Conservation (phyloP, 1,284 basidiomycete species). For the Binderoboletus segoi region DNA sequence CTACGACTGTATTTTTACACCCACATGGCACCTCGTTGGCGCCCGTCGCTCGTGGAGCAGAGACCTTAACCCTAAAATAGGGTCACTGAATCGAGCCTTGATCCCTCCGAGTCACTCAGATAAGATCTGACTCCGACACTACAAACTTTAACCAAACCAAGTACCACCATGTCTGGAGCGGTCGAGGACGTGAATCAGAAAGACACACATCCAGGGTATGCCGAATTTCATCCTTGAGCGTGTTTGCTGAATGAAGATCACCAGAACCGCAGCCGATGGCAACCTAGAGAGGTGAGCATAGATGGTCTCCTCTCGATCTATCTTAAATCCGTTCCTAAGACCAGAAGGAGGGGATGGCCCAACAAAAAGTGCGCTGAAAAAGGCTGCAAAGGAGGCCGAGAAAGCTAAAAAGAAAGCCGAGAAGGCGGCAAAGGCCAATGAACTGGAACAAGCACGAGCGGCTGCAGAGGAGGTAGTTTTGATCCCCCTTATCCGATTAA, state of each 20-base stretch:
- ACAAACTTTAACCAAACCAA: not conserved
- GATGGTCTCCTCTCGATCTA: not conserved
- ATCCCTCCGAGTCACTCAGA: conserved; percentile 8
- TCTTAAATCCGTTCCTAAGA: conserved; percentile 17
- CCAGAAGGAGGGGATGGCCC: conserved; percentile 49
- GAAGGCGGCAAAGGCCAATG: conserved; percentile 69
- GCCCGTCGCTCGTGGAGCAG: not conserved
- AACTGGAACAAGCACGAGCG: conserved; percentile 74
- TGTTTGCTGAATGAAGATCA: not conserved
- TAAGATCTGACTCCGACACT: conserved; percentile 25
- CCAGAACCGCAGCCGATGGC: conserved; percentile 16
- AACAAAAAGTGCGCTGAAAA: conserved; percentile 92
- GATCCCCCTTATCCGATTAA: not conserved
- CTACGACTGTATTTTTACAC: not conserved
- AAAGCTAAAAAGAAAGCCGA: conserved; percentile 92
- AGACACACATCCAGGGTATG: conserved; percentile 10
- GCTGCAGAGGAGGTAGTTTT: conserved; percentile 64
- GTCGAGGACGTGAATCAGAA: conserved; percentile 3
- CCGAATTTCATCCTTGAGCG: not conserved
- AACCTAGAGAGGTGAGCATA: conserved; percentile 15
- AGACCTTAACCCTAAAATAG: conserved; percentile 20
- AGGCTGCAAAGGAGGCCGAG: conserved; percentile 89
- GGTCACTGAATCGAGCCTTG: not conserved
- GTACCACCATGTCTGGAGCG: conserved; percentile 19
- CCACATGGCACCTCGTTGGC: not conserved